Conservation (phyloP, 768 basidiomycete genomes). For the Suillus variegatus region DNA sequence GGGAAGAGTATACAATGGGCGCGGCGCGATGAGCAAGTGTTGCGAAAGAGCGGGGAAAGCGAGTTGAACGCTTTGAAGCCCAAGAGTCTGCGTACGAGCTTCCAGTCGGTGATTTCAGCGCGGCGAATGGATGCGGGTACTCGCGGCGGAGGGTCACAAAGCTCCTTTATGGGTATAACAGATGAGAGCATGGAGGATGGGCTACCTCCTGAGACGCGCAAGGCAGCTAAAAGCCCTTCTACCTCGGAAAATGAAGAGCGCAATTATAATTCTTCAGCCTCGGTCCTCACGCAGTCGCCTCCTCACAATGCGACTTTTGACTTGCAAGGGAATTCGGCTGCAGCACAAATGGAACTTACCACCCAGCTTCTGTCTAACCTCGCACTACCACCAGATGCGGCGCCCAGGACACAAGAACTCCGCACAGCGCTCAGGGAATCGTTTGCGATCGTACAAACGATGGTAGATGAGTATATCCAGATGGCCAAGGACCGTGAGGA, state of each 20-base stretch:
- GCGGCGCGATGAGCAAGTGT: constrained; percentile 41
- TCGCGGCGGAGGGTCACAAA: constrained; percentile 24
- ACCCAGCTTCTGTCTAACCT: constrained; percentile 60
- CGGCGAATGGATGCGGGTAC: constrained; percentile 26
- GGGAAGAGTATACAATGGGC: constrained; percentile 72
- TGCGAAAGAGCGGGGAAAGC: constrained; percentile 49
- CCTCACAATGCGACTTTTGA: constrained; percentile 64
- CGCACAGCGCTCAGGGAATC: constrained; percentile 62
- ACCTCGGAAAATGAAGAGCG: constrained; percentile 25
- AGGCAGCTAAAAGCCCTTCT: neutral
- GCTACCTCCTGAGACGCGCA: constrained; percentile 2
- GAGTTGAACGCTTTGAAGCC: constrained; percentile 41
- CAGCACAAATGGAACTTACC: constrained; percentile 80
- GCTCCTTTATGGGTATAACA: constrained; percentile 23
- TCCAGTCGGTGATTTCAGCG: constrained; percentile 28
- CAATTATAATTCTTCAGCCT: constrained; percentile 48
- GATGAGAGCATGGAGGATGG: constrained; percentile 20
- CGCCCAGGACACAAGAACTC: constrained; percentile 32
- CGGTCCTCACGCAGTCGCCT: constrained; percentile 43
- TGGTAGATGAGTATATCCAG: constrained; percentile 65
- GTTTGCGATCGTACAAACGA: constrained; percentile 52
- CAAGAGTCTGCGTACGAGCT: constrained; percentile 30
- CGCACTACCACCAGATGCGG: constrained; percentile 31
- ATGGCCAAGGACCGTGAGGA: constrained; percentile 80
- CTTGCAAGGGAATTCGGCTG: constrained; percentile 66